Percentiles rank a stretch among this genome's conserved stretches.
phyloP scores from a whole-genome alignment of 441 rosid genomes.

The Isatis lusitanica region DNA sequence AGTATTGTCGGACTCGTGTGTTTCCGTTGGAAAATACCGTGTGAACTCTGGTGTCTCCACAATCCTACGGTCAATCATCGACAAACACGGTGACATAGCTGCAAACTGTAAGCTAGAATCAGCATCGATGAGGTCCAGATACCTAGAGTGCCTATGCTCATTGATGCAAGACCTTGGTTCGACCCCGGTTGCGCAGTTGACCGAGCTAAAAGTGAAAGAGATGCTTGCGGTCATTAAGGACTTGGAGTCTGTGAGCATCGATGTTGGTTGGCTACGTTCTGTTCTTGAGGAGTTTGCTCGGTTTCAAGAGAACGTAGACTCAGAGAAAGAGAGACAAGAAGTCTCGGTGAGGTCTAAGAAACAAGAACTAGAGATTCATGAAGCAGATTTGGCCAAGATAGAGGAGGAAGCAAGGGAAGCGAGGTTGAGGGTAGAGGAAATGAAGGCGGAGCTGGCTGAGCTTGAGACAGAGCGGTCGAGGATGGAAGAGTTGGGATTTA shows the following conservation, averaged over 20 bases:
- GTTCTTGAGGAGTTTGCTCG: slow-evolving; percentile 50
- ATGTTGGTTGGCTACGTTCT: slow-evolving; percentile 58
- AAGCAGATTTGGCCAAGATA: slow-evolving; percentile 43
- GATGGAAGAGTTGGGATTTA: slow-evolving; percentile 35
- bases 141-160: slow-evolving; percentile 67
- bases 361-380: slow-evolving; percentile 48
- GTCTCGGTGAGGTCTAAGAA: slow-evolving; percentile 38
- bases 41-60: slow-evolving; percentile 49
- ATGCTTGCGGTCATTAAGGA: slow-evolving; percentile 66
- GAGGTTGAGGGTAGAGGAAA: slow-evolving; percentile 33
- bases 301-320: slow-evolving; percentile 36
- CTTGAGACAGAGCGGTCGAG: slow-evolving; percentile 39
- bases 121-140: slow-evolving; percentile 54
- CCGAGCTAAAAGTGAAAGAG: slow-evolving; percentile 61
- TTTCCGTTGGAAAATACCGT: slow-evolving; percentile 63
- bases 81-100: slow-evolving; percentile 72
- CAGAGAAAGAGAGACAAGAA: slow-evolving; percentile 43
- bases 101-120: slow-evolving; percentile 60
- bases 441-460: slow-evolving; percentile 34
- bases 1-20: slow-evolving; percentile 61
- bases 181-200: slow-evolving; percentile 43
- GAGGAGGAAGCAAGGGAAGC: slow-evolving; percentile 42
- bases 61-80: slow-evolving; percentile 46
- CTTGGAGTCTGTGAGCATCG: slow-evolving; percentile 59
- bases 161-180: slow-evolving; percentile 68